These are phyloP conservation scores for Cucurbita moschata DNA, from an alignment of 306 rosid genomes.

Conservation along the genomic window DNA sequence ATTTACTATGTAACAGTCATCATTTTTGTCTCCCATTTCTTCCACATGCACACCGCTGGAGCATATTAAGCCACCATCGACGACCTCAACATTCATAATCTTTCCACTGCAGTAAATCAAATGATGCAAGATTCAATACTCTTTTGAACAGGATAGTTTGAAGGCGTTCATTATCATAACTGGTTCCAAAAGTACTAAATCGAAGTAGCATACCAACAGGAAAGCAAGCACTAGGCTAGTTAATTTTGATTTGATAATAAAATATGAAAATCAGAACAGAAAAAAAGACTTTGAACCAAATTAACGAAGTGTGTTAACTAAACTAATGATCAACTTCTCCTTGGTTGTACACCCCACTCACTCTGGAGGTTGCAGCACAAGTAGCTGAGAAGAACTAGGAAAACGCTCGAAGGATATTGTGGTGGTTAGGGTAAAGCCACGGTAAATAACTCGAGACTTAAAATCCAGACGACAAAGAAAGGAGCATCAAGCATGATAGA, in stretches of 20 bases:
- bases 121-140: neutral
- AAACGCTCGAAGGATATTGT: neutral
- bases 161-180: neutral
- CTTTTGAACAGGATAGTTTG: neutral
- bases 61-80: slow-evolving; percentile 91
- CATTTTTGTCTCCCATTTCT: slow-evolving; percentile 97
- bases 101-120: slow-evolving; percentile 51
- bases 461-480: neutral
- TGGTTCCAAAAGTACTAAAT: neutral
- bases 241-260: neutral
- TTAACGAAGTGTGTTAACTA: neutral
- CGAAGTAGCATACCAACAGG: neutral
- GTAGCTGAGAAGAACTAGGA: neutral
- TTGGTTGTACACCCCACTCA: neutral
- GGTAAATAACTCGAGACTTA: neutral
- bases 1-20: slow-evolving; percentile 85
- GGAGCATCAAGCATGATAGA: neutral
- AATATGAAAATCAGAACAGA: neutral
- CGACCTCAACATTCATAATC: slow-evolving; percentile 66
- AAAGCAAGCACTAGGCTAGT: neutral
- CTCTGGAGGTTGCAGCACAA: neutral
- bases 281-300: neutral
- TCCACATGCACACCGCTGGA: slow-evolving; percentile 90
- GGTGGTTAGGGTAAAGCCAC: neutral
- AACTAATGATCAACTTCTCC: neutral